Conservation (phyloP, 1,284 basidiomycete species). For the Papiliotrema laurentii region DNA sequence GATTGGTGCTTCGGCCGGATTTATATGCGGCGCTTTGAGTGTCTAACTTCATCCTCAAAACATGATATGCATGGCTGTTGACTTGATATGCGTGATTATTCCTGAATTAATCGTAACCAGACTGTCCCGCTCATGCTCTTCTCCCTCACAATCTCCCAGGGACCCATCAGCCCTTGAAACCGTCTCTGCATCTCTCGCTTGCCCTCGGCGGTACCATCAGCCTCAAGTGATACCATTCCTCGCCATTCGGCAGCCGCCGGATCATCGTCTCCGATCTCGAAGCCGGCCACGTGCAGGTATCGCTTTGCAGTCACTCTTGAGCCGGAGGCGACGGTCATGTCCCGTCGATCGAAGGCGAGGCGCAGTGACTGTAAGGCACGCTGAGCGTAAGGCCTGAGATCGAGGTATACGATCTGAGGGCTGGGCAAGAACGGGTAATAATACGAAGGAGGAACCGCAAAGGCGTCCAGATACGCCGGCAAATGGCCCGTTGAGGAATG, state of each 20-base stretch:
- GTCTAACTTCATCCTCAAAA: too few species aligned
- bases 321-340: constrained; percentile 43
- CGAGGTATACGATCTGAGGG: constrained; percentile 45
- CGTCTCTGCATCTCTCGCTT: constrained; percentile 33
- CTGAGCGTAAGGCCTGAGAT: constrained; percentile 41
- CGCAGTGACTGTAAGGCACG: constrained; percentile 34
- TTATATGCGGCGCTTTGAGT: not conserved
- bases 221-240: constrained; percentile 45
- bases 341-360: constrained; percentile 45
- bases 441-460: constrained; percentile 47
- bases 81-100: constrained; percentile 3
- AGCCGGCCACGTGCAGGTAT: constrained; percentile 47
- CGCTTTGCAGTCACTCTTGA: constrained; percentile 45
- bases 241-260: constrained; percentile 38
- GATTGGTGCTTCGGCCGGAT: constrained; percentile 51
- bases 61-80: too few species aligned
- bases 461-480: constrained; percentile 42
- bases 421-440: constrained; percentile 45
- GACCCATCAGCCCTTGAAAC: constrained; percentile 28
- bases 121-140: constrained; percentile 44
- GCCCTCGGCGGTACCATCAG: constrained; percentile 48
- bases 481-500: constrained; percentile 37
- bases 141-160: constrained; percentile 46
- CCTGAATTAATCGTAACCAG: constrained; percentile 40
- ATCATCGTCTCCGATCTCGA: constrained; percentile 30